Percentiles rank a stretch among this genome's conserved stretches.
phyloP scores from a whole-genome alignment of 1,139 yeast species.

The Suzukiozyma palmioleophila region DNA sequence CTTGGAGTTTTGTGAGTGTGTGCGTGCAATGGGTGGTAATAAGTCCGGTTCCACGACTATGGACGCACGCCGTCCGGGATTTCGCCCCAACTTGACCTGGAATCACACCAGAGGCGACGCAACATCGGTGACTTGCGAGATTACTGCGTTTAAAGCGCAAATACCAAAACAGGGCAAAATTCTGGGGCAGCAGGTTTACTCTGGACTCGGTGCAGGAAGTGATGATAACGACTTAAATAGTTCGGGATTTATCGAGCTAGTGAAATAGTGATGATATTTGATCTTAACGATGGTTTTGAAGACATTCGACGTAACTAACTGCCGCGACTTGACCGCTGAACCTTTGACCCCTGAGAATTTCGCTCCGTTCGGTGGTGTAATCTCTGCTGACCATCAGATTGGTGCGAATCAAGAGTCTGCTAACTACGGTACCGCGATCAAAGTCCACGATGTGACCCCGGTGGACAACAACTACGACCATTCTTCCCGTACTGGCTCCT shows the following conservation, averaged over 20 bases:
- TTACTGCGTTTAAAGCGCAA: no score
- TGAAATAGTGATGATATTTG: not conserved
- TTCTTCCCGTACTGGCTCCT: conserved; percentile 42
- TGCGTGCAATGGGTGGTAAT: no score
- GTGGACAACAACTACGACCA: conserved; percentile 47
- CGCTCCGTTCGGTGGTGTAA: conserved; percentile 42
- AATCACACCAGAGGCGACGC: no score
- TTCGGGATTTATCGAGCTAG: not conserved
- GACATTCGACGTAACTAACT: conserved; percentile 28
- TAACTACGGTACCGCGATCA: conserved; percentile 91
- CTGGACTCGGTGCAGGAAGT: conserved; percentile 1
- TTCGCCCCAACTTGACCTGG: no score
- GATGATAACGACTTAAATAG: not conserved
- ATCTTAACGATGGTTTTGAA: conserved; percentile 32
- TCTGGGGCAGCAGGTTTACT: not conserved
- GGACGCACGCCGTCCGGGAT: no score
- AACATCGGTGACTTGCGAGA: no score
- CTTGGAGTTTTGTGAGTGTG: no score
- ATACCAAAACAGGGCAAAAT: no score
- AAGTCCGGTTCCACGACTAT: no score
- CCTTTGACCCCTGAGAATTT: conserved; percentile 41
- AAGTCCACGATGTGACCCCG: conserved; percentile 69
- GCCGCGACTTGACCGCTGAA: conserved; percentile 26
- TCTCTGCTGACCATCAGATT: conserved; percentile 44
- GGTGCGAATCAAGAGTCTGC: conserved; percentile 44